Conservation (phyloP, 345 rosid genomes). For the Hibiscus trionum region DNA sequence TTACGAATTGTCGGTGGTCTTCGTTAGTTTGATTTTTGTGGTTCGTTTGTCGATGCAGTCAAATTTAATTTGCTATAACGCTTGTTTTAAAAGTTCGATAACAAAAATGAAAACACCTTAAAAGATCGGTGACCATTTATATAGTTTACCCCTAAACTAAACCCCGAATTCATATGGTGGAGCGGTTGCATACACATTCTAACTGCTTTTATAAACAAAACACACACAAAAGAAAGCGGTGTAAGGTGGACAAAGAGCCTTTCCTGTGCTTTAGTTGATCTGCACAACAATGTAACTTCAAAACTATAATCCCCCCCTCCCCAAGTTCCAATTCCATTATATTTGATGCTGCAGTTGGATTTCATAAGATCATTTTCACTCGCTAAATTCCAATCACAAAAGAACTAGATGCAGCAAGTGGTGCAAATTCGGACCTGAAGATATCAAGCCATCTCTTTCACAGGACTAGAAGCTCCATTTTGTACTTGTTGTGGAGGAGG, state of each 20-base stretch:
- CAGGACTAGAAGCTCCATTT: conserved; percentile 36
- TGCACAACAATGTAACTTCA: background rate
- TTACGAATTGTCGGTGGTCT: too few species aligned
- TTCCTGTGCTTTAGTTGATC: too few species aligned
- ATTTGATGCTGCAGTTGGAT: background rate
- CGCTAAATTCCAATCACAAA: conserved; percentile 1
- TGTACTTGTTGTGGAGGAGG: conserved; percentile 30
- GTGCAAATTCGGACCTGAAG: background rate
- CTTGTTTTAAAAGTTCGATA: too few species aligned
- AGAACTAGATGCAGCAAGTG: conserved; percentile 11
- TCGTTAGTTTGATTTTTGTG: too few species aligned
- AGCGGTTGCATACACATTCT: background rate
- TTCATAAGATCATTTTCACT: background rate
- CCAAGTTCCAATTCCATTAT: background rate
- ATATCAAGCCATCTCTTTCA: conserved; percentile 26
- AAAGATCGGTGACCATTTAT: too few species aligned
- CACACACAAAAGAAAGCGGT: background rate
- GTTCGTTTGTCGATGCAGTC: too few species aligned
- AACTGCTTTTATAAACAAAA: background rate
- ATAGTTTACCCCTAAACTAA: too few species aligned
- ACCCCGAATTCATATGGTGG: too few species aligned
- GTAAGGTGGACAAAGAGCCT: background rate
- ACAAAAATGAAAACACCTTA: too few species aligned
- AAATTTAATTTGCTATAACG: too few species aligned
- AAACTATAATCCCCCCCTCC: background rate